These are phyloP conservation scores for Nannochloropsis gaditana DNA, from an alignment of 108 stramenopile species.

Conservation along the genomic window DNA sequence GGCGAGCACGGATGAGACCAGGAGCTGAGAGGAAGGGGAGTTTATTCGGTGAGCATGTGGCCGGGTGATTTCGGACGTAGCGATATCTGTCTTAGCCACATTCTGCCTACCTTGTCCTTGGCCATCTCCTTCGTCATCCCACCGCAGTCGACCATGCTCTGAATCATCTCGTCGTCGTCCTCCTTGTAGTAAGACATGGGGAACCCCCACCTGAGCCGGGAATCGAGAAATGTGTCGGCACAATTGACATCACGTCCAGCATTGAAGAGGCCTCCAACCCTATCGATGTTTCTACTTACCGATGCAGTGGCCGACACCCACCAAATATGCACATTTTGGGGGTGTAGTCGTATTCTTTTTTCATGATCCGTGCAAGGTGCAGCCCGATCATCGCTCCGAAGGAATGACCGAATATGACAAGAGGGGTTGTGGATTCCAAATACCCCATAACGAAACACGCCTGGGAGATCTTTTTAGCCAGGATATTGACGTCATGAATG, in stretches of 20 bases:
- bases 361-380: not conserved
- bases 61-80: too few relatives aligned
- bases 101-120: not conserved
- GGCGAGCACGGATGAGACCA: not conserved
- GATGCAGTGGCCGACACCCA: slow-evolving; percentile 16
- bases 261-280: too few relatives aligned
- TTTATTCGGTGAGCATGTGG: not conserved
- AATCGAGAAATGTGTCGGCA: too few relatives aligned
- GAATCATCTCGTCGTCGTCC: slow-evolving; percentile 3
- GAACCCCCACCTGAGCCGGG: not conserved
- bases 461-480: not conserved
- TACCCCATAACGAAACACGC: not conserved
- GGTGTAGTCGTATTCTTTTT: not conserved
- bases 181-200: slow-evolving; percentile 20
- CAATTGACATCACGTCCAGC: too few relatives aligned
- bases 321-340: slow-evolving; percentile 3
- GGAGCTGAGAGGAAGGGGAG: not conserved
- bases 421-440: not conserved
- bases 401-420: not conserved
- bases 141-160: slow-evolving; percentile 14
- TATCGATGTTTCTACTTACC: not conserved
- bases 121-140: slow-evolving; percentile 18
- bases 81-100: not conserved
- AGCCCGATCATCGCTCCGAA: not conserved
- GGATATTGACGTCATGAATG: not conserved